Base-by-base conservation (phyloP, 2,329 filamentous ascomycete genomes). In the Ustulina deusta region DNA sequence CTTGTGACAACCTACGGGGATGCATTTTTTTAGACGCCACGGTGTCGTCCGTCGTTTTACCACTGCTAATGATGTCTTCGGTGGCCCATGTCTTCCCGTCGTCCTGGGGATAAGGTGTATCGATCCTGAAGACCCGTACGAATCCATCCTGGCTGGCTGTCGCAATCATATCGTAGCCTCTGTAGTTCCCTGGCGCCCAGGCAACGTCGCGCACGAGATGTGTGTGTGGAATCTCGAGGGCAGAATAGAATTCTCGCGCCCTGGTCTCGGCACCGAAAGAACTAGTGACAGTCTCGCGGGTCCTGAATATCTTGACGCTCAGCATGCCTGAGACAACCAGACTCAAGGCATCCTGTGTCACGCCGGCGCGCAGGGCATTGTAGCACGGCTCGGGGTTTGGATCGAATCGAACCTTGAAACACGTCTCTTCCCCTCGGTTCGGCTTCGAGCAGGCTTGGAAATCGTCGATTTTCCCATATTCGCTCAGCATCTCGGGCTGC, bases 91-190 rank as follows among this genome's bases (percentile, higher is more conserved):
- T 81, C 72, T 82, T 85, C 54, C 78, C 85, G 73, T 81, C 86
- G 68, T 79, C 82, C 69, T 76, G 81, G 70, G 74, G 78, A 68
- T 80, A 81, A 0, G 86, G 85, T 0, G 91, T 91, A 40, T 90
- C 88, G 20, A 97, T 79, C 74, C 95, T 90, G 76, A 97, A 97
- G n/a, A 99, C 91, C 46, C 95, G 87, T 46, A 97, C 89, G 73
- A 89, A 90, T 2, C 96, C 95, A 77, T 99, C 96, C 79, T 97
- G 97, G 77, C 93, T 96, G 2, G 94, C 95, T 6, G 94, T 97
- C 2, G 95, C 96, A 73, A 98, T 87, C 65, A 95, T 87, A 78
- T 99, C 96, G 78, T 93, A 95, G 1, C 95, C 95, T 44, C 94
- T 85, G 74, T 97, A 93, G 71, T 94, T 97, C 13, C 94, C 95